Conservation (phyloP, 1,284 basidiomycete species). For the Irpex rosettiformis region DNA sequence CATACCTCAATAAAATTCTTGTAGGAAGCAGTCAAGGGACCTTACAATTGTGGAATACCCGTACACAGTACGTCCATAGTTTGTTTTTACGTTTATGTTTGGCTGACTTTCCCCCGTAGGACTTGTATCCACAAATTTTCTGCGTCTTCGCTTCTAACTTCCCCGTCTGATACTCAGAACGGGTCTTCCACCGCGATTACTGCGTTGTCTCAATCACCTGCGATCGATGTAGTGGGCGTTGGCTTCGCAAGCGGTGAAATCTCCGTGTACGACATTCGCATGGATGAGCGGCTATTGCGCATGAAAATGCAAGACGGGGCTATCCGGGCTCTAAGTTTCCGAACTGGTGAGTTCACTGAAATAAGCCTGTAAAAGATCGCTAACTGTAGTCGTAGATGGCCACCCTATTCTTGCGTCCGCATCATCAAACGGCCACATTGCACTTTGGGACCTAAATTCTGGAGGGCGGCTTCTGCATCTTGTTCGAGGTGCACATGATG, state of each 20-base stretch:
- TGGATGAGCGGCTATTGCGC: slow-evolving; percentile 85
- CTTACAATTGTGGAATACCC: slow-evolving; percentile 94
- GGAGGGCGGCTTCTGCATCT: slow-evolving; percentile 82
- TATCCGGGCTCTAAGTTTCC: slow-evolving; percentile 78
- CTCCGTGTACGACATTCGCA: slow-evolving; percentile 85
- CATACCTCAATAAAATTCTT: slow-evolving; percentile 95
- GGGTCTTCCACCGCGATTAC: slow-evolving; percentile 63
- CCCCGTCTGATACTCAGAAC: slow-evolving; percentile 31
- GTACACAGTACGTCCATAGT: slow-evolving; percentile 59
- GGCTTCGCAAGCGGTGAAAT: slow-evolving; percentile 89
- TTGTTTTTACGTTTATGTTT: slow-evolving; percentile 6
- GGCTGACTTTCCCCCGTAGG: slow-evolving; percentile 32
- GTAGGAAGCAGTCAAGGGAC: slow-evolving; percentile 81
- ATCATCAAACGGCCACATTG: slow-evolving; percentile 84
- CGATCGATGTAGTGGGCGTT: slow-evolving; percentile 92
- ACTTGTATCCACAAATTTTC: slow-evolving; percentile 66
- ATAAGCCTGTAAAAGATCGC: not conserved
- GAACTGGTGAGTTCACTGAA: slow-evolving; percentile 60
- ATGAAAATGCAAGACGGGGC: slow-evolving; percentile 86
- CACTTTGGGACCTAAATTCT: slow-evolving; percentile 87
- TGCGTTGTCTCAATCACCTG: slow-evolving; percentile 86
- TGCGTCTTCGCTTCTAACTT: slow-evolving; percentile 45
- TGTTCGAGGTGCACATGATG: slow-evolving; percentile 84
- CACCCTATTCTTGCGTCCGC: slow-evolving; percentile 83
- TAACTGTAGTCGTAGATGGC: slow-evolving; percentile 55